Percentiles rank a stretch among this genome's conserved stretches.
phyloP scores from a whole-genome alignment of 345 rosid genomes.

The Boechera retrofracta region DNA sequence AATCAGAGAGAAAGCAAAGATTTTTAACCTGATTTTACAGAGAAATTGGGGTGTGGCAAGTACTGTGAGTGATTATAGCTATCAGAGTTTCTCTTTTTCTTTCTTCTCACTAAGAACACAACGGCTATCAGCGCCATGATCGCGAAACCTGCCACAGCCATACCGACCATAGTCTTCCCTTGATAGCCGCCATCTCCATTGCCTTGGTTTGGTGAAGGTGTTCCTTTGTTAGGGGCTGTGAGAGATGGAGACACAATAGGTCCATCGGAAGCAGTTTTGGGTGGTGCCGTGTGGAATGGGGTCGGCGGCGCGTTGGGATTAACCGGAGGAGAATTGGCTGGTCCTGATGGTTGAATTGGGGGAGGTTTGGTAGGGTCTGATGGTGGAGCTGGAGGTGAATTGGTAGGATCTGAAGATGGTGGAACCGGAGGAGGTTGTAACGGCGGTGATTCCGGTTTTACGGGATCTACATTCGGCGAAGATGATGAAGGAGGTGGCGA shows the following conservation, averaged over 20 bases:
- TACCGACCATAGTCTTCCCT: slow-evolving; percentile 44
- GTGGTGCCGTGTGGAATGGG: slow-evolving; percentile 22
- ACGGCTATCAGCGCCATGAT: slow-evolving; percentile 57
- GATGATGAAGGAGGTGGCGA: slow-evolving; percentile 35
- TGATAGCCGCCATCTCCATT: slow-evolving; percentile 3
- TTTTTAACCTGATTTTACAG: slow-evolving; percentile 60
- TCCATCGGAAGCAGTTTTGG: slow-evolving; percentile 11
- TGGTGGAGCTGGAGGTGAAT: slow-evolving; percentile 41
- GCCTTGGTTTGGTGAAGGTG: slow-evolving; percentile 20
- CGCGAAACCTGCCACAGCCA: slow-evolving; percentile 52
- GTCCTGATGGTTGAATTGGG: slow-evolving; percentile 38
- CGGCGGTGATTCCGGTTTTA: slow-evolving; percentile 29
- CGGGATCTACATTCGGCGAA: slow-evolving; percentile 1
- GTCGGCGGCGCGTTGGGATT: slow-evolving; percentile 13
- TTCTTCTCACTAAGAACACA: slow-evolving; percentile 49
- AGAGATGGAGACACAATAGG: slow-evolving; percentile 39
- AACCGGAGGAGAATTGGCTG: slow-evolving; percentile 34
- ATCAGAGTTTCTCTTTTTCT: slow-evolving; percentile 49
- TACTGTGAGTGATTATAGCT: slow-evolving; percentile 43
- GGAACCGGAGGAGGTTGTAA: slow-evolving; percentile 35
- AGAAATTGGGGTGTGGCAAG: slow-evolving; percentile 57
- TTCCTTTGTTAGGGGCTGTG: slow-evolving; percentile 20
- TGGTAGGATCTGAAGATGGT: slow-evolving; percentile 14
- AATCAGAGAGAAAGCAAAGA: not conserved
- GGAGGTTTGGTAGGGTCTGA: slow-evolving; percentile 42